phyloP scores from a whole-genome alignment of 1,139 yeast genomes.

The Blastobotrys buckinghamii region DNA sequence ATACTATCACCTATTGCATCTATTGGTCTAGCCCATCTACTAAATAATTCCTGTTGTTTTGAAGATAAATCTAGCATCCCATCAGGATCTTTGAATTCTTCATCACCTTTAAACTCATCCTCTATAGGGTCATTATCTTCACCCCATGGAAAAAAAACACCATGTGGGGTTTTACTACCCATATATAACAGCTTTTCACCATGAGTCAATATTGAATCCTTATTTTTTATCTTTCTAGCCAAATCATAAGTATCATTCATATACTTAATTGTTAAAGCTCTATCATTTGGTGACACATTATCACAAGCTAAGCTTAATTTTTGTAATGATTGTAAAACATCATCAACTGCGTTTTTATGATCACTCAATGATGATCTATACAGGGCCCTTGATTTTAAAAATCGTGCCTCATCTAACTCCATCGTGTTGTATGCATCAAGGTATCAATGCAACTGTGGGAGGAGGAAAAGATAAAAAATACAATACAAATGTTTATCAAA shows the following conservation, averaged over 20 bases:
- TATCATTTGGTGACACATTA: neutral
- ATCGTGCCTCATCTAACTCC: neutral
- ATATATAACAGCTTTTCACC: constrained; percentile 22
- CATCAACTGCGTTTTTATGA: constrained; percentile 19
- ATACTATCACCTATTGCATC: constrained; percentile 18
- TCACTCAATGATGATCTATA: constrained; percentile 24
- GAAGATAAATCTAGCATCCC: constrained; percentile 17
- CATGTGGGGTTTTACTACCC: constrained; percentile 21
- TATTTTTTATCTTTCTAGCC: constrained; percentile 19
- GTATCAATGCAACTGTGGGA: no score
- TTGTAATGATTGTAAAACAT: neutral
- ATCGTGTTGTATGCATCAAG: neutral
- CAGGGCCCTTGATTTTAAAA: constrained; percentile 17
- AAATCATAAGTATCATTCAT: constrained; percentile 13
- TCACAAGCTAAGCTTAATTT: constrained; percentile 8
- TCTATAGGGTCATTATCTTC: constrained; percentile 16
- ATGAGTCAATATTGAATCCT: constrained; percentile 13
- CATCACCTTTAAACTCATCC: constrained; percentile 1
- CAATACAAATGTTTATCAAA: no score
- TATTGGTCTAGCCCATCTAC: constrained; percentile 25
- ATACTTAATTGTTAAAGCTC: constrained; percentile 4
- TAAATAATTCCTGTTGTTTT: constrained; percentile 20
- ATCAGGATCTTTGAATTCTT: constrained; percentile 19
- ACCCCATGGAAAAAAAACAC: constrained; percentile 26
- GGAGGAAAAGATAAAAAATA: no score